Conservation (phyloP, 805 yeast species). For the Kazachstania taianensis region DNA sequence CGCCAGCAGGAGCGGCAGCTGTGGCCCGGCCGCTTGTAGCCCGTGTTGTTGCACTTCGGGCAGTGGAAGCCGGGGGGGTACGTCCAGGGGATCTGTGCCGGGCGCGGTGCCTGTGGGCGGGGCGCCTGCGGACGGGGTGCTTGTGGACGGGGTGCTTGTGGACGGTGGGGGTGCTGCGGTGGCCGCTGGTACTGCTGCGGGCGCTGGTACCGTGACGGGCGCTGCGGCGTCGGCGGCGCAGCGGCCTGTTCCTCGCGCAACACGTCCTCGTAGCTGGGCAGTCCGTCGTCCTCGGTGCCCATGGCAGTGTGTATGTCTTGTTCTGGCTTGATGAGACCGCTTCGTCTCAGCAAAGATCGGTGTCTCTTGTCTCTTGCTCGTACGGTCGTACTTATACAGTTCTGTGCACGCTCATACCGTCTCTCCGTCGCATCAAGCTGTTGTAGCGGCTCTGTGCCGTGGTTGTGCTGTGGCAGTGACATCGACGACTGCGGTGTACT, state of each 20-base stretch:
- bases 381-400: too few relatives aligned
- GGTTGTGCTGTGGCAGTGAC: too few relatives aligned
- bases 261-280: constrained; percentile 43
- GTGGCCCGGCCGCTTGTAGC: constrained; percentile 52
- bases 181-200: constrained; percentile 4
- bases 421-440: too few relatives aligned
- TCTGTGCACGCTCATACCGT: too few relatives aligned
- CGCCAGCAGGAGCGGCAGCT: constrained; percentile 67
- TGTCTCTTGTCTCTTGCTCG: too few relatives aligned
- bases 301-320: too few relatives aligned
- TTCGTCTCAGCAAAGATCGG: too few relatives aligned
- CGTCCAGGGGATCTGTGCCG: constrained; percentile 41
- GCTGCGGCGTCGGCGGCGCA: constrained; percentile 4
- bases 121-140: constrained; percentile 7
- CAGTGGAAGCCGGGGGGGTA: constrained; percentile 59
- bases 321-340: too few relatives aligned
- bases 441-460: too few relatives aligned
- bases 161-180: not conserved
- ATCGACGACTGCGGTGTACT: too few relatives aligned
- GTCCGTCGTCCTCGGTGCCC: constrained; percentile 10
- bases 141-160: constrained; percentile 5
- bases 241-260: constrained; percentile 19
- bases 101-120: not conserved
- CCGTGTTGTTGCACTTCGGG: constrained; percentile 64
- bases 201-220: constrained; percentile 5